Conservation (phyloP, 805 yeast genomes). For the Wickerhamiella hasegawae region DNA sequence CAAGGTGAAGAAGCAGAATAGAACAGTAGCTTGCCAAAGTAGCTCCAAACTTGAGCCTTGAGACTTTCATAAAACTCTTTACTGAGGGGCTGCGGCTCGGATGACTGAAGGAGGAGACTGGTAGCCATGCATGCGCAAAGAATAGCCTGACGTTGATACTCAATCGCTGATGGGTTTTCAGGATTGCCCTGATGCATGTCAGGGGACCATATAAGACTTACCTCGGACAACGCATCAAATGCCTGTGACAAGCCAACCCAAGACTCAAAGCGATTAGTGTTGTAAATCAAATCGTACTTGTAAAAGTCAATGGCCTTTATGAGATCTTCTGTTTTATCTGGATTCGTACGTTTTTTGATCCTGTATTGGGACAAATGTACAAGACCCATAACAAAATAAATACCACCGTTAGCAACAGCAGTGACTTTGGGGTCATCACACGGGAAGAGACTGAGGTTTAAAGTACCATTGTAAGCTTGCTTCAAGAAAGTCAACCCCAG, state of each 20-base stretch:
- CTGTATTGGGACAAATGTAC: slow-evolving; percentile 52
- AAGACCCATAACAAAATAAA: slow-evolving; percentile 56
- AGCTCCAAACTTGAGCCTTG: slow-evolving; percentile 32
- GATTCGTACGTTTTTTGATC: slow-evolving; percentile 59
- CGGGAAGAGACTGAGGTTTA: slow-evolving; percentile 9
- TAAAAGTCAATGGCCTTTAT: slow-evolving; percentile 56
- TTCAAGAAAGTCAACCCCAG: neutral
- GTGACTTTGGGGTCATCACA: slow-evolving; percentile 19
- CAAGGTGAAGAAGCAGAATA: slow-evolving; percentile 21
- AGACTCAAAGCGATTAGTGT: slow-evolving; percentile 56
- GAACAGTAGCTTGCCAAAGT: slow-evolving; percentile 40
- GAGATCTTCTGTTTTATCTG: slow-evolving; percentile 67
- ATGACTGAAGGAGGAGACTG: slow-evolving; percentile 20
- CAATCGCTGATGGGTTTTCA: slow-evolving; percentile 40
- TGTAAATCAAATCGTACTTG: slow-evolving; percentile 48
- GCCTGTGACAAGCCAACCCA: slow-evolving; percentile 80
- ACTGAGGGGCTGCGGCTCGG: slow-evolving; percentile 2
- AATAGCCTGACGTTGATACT: slow-evolving; percentile 50
- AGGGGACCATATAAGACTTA: slow-evolving; percentile 28
- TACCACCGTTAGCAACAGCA: slow-evolving; percentile 33
- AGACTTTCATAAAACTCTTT: slow-evolving; percentile 21
- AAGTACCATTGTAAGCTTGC: slow-evolving; percentile 8
- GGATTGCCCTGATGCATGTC: slow-evolving; percentile 14
- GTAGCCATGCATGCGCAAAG: slow-evolving; percentile 64
- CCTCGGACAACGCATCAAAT: slow-evolving; percentile 65